Conservation (phyloP, 1,284 basidiomycete species). For the Clitocybe nebularis region DNA sequence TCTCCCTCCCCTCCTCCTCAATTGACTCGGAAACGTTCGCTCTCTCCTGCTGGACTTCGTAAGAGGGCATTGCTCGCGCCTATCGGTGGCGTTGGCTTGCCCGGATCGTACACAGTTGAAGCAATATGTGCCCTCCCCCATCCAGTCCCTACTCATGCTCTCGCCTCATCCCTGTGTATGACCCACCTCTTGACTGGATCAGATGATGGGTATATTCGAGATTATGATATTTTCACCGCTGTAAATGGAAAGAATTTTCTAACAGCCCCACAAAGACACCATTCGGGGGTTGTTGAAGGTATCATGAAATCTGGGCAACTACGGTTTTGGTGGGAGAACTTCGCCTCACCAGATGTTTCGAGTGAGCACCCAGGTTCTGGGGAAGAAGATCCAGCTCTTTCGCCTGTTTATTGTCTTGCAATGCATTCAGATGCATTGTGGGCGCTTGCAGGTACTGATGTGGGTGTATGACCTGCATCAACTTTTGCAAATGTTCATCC, state of each 20-base stretch:
- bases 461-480: slow-evolving; percentile 34
- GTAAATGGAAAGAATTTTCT: slow-evolving; percentile 87
- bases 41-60: slow-evolving; percentile 61
- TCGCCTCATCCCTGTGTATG: slow-evolving; percentile 85
- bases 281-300: slow-evolving; percentile 88
- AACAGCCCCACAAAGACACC: slow-evolving; percentile 86
- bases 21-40: slow-evolving; percentile 44
- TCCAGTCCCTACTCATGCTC: slow-evolving; percentile 81
- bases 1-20: too few species aligned
- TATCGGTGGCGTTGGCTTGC: slow-evolving; percentile 19
- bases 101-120: slow-evolving; percentile 81
- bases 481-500: neutral
- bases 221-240: slow-evolving; percentile 89
- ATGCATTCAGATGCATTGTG: slow-evolving; percentile 91
- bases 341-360: slow-evolving; percentile 31
- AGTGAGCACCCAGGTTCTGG: slow-evolving; percentile 24
- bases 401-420: slow-evolving; percentile 83
- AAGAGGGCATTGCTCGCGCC: slow-evolving; percentile 37
- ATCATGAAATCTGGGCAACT: slow-evolving; percentile 88
- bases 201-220: slow-evolving; percentile 90
- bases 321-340: slow-evolving; percentile 89
- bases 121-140: slow-evolving; percentile 91
- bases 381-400: slow-evolving; percentile 48
- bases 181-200: slow-evolving; percentile 88
- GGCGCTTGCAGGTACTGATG: slow-evolving; percentile 82